Evolutionary conservation across 805 yeast genomes (phyloP).

Genomic region (Jamesozyma jinghongensis): DNA sequence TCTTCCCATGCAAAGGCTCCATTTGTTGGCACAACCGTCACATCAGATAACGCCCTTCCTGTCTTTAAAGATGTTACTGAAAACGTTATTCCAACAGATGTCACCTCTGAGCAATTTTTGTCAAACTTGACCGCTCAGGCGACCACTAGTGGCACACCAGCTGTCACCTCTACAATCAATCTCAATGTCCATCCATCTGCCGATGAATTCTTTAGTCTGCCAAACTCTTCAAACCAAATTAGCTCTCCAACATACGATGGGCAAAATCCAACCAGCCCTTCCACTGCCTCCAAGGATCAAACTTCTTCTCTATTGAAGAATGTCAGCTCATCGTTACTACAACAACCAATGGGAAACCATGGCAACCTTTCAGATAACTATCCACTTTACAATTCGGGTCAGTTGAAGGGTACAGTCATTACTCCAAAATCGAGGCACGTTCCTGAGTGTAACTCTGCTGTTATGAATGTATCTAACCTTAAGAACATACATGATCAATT

Average conservation of each 20-base stretch:
- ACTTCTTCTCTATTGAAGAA: conserved; percentile 22
- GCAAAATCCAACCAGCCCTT: conserved; percentile 9
- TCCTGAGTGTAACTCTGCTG: conserved; percentile 26
- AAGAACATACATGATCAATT: conserved; percentile 21
- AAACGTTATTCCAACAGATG: neutral
- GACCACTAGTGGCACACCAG: conserved; percentile 17
- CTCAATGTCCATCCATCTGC: conserved; percentile 30
- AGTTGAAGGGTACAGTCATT: conserved; percentile 22
- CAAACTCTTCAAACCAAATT: neutral
- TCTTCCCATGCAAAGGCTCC: conserved; percentile 23
- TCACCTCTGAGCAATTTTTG: conserved; percentile 28
- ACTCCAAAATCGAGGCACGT: conserved; percentile 30
- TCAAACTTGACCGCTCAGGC: conserved; percentile 32
- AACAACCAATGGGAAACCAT: conserved; percentile 8
- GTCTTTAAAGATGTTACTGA: too few species aligned
- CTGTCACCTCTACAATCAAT: conserved; percentile 13
- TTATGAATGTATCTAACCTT: conserved; percentile 24
- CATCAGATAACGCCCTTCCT: conserved; percentile 8
- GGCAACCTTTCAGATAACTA: neutral
- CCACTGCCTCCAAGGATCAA: neutral
- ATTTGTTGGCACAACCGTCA: conserved; percentile 5
- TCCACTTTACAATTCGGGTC: neutral
- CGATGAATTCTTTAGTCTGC: conserved; percentile 41
- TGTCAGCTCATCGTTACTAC: conserved; percentile 20
- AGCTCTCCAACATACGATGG: too few species aligned